phyloP scores from a whole-genome alignment of 768 basidiomycete species.

The Amyloporia xantha region DNA sequence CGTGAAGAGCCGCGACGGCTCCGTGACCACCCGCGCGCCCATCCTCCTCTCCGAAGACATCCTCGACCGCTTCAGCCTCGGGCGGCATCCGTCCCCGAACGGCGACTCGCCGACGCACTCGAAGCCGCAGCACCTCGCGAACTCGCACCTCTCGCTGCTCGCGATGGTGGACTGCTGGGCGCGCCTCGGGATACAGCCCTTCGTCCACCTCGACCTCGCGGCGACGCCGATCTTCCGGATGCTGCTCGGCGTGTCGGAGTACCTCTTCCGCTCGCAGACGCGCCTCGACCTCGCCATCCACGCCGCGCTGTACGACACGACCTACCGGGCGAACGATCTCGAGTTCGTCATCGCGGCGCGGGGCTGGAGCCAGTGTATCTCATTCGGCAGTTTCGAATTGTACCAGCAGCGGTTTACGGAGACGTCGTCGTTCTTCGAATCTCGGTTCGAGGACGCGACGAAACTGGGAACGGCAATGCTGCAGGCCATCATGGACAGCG shows the following conservation, averaged over 20 bases:
- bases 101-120: background rate
- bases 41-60: slow-evolving; percentile 82
- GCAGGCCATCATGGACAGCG: slow-evolving; percentile 69
- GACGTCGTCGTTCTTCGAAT: slow-evolving; percentile 79
- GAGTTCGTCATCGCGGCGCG: slow-evolving; percentile 92
- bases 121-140: slow-evolving; percentile 26
- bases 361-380: slow-evolving; percentile 95
- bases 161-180: slow-evolving; percentile 99
- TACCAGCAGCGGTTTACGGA: slow-evolving; percentile 77
- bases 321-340: slow-evolving; percentile 83
- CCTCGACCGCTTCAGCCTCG: slow-evolving; percentile 86
- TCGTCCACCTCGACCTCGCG: slow-evolving; percentile 84
- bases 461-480: slow-evolving; percentile 86
- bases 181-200: slow-evolving; percentile 78
- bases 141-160: slow-evolving; percentile 89
- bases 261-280: slow-evolving; percentile 71
- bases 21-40: slow-evolving; percentile 35
- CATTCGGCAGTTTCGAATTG: slow-evolving; percentile 85
- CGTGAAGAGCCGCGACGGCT: slow-evolving; percentile 1
- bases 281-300: slow-evolving; percentile 65
- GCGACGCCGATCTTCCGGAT: slow-evolving; percentile 95
- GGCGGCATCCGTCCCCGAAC: slow-evolving; percentile 29
- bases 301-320: slow-evolving; percentile 67
- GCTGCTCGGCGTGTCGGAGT: slow-evolving; percentile 96
- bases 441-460: slow-evolving; percentile 80